These are phyloP conservation scores for Massariosphaeria phaeospora DNA, from an alignment of 495 filamentous ascomycete genomes.

Conservation along the genomic window DNA sequence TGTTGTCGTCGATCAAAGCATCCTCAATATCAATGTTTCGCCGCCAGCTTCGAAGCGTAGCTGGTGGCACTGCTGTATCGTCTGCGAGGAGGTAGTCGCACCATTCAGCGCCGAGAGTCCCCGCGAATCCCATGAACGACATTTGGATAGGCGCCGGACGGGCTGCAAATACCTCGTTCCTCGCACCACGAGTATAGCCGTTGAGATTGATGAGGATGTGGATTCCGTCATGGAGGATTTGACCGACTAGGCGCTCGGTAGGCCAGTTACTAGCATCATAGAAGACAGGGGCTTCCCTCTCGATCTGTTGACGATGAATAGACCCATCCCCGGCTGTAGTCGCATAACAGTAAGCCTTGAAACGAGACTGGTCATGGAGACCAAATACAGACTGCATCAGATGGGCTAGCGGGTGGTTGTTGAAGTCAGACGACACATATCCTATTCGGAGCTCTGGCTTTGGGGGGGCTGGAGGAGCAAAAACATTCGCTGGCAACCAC, in stretches of 20 bases:
- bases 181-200: constrained; percentile 93
- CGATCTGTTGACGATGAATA: constrained; percentile 87
- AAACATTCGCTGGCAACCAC: constrained; percentile 81
- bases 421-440: constrained; percentile 98
- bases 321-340: constrained; percentile 91
- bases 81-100: constrained; percentile 97
- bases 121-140: constrained; percentile 99
- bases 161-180: constrained; percentile 95
- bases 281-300: constrained; percentile 88
- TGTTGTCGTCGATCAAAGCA: constrained; percentile 62
- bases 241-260: constrained; percentile 75
- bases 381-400: constrained; percentile 99
- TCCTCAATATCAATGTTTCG: constrained; percentile 70
- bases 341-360: constrained; percentile 92
- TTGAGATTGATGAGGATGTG: constrained; percentile 97
- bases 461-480: constrained; percentile 76
- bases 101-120: constrained; percentile 95
- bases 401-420: constrained; percentile 95
- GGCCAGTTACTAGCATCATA: constrained; percentile 83
- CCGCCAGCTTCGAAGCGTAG: constrained; percentile 73
- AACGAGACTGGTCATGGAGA: constrained; percentile 66
- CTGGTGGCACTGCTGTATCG: constrained; percentile 73
- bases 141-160: constrained; percentile 95
- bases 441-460: constrained; percentile 80
- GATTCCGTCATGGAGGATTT: constrained; percentile 88